Evolutionary conservation across 768 basidiomycete genomes (phyloP), one percentile per base, ranked within the genome.

Genomic region (Sarcodon sp.): DNA sequence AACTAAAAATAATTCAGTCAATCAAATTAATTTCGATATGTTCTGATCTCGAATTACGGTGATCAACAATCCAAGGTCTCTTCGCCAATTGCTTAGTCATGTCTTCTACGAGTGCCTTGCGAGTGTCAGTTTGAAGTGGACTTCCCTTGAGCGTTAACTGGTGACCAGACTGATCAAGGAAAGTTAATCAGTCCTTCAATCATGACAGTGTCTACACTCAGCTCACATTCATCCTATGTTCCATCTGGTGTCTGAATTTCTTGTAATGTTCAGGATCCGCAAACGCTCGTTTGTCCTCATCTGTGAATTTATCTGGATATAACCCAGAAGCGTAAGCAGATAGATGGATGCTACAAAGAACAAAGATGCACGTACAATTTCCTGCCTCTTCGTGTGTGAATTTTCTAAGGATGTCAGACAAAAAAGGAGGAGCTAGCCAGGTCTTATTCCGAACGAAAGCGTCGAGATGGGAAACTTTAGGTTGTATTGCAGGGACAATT

Each of bases 391-490:
- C 50, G 32, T 61, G 59, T 10, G 69, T 58, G 13, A 78, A 59
- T 34, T 66, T 61, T 1, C 63, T 52, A 11, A 77, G 58, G 35
- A 63, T 62, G 2, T 69, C 68, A 7, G 60, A 58, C 13, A 68
- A 61, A 47, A 77, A 77, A 1, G 68, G 64, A 5, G 67, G 56
- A 3, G 73, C 66, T 16, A 80, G 60, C 79, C 77, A 80, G 0
- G 78, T 79, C 58, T 72, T 70, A 7, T 77, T 73, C 7, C 77
- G 71, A 44, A 79, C 79, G 54, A 72, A 80, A 54, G 77, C 77
- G 34, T 63, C 58, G 38, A 80, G 44, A 51, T 70, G 68, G 46
- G 62, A 62, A 4, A 77, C 76, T 45, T 64, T 66, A 6, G 75
- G 67, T 52, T 80, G 79, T 33, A 80, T 59, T 5, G 75, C 70